phyloP scores from a whole-genome alignment of 352 stramenopile species.

The Phytopythium kandeliae region DNA sequence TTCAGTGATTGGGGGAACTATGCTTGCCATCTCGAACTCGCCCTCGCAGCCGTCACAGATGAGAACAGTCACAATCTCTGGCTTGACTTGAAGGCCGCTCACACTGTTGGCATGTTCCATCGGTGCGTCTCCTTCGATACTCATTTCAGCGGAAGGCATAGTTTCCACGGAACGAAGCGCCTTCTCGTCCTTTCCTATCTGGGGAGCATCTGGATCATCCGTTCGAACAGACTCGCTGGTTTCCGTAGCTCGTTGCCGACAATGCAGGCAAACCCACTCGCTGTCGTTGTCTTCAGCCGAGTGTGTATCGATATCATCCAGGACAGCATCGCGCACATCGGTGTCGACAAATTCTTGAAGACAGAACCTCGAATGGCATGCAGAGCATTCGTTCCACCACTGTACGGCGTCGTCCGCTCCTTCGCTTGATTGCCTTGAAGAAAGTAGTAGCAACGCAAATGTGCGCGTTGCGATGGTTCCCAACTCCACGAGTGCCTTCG shows the following conservation, averaged over 20 bases:
- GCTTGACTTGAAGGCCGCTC: not conserved
- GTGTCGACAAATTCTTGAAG: slow-evolving; percentile 36
- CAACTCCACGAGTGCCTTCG: too few species aligned
- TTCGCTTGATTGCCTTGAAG: slow-evolving; percentile 1
- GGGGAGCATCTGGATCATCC: not conserved
- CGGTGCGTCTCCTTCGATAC: not conserved
- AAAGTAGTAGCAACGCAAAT: slow-evolving; percentile 27
- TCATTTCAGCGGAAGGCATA: not conserved
- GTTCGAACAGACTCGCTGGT: not conserved
- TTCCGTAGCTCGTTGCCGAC: not conserved
- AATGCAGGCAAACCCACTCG: slow-evolving; percentile 33
- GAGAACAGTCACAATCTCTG: slow-evolving; percentile 30
- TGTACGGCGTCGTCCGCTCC: slow-evolving; percentile 12
- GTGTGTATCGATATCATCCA: slow-evolving; percentile 26
- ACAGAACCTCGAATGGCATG: slow-evolving; percentile 29
- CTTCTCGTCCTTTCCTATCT: not conserved
- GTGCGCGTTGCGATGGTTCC: slow-evolving; percentile 16
- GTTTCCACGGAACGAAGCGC: not conserved
- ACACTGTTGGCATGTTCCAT: not conserved
- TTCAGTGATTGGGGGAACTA: slow-evolving; percentile 32
- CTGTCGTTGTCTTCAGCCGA: slow-evolving; percentile 20
- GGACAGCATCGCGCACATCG: slow-evolving; percentile 15
- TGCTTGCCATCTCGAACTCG: slow-evolving; percentile 43
- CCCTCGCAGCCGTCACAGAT: slow-evolving; percentile 69
- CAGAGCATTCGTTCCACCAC: slow-evolving; percentile 24